A percentile compares a stretch with the other conserved stretches of the same genome.
phyloP scores from a whole-genome alignment of 129 eudicot genomes.

The Heracleum sosnowskyi region DNA sequence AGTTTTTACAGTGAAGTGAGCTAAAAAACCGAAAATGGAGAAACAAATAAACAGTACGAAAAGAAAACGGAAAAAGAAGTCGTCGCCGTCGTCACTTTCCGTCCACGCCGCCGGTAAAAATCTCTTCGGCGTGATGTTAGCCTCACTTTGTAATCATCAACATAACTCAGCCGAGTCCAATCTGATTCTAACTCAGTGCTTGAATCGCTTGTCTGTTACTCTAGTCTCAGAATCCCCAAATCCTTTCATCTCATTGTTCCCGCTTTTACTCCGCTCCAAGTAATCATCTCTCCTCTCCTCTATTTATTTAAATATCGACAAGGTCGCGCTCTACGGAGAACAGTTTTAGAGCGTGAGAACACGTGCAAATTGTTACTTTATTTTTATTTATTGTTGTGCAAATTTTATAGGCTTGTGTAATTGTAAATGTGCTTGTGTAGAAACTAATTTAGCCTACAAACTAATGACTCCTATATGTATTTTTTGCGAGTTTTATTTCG shows the following conservation, averaged over 20 bases:
- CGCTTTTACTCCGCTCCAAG: slow-evolving; percentile 43
- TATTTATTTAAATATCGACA: too few relatives aligned
- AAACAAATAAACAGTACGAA: not conserved
- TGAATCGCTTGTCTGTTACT: slow-evolving; percentile 30
- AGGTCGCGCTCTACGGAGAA: too few relatives aligned
- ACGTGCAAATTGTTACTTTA: too few relatives aligned
- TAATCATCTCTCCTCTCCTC: slow-evolving; percentile 10
- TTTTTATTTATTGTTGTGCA: not conserved
- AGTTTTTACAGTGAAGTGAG: too few relatives aligned
- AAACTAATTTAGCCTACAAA: not conserved
- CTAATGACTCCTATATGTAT: not conserved
- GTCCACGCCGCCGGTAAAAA: slow-evolving; percentile 6
- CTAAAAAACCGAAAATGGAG: not conserved
- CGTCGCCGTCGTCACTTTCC: not conserved
- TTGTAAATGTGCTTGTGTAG: not conserved
- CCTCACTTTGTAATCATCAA: slow-evolving; percentile 29
- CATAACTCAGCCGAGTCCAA: not conserved
- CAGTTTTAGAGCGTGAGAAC: too few relatives aligned
- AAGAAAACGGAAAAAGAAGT: not conserved
- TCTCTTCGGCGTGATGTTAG: slow-evolving; percentile 39
- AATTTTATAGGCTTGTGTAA: too few relatives aligned
- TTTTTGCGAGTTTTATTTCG: too few relatives aligned
- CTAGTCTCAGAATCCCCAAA: slow-evolving; percentile 30
- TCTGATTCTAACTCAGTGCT: slow-evolving; percentile 21
- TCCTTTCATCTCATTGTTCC: slow-evolving; percentile 40